phyloP scores from a whole-genome alignment of 345 rosid species.

The Melastoma malabathricum region DNA sequence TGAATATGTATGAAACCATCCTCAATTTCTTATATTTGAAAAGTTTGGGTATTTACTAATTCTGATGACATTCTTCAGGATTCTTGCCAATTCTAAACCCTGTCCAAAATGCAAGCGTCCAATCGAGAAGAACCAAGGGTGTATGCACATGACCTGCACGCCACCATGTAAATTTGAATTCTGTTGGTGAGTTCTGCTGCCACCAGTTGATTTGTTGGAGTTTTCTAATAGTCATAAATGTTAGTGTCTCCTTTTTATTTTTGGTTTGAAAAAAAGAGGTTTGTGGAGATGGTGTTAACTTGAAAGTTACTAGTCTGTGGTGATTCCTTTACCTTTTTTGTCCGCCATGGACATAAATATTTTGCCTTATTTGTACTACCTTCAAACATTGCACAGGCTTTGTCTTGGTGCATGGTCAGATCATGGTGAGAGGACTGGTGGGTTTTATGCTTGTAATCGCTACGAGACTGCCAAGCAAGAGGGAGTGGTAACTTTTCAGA shows the following conservation, averaged over 20 bases:
- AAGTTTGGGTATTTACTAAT: too few species aligned
- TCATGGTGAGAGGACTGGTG: conserved; percentile 92
- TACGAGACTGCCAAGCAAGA: conserved; percentile 90
- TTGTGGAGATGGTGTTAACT: neutral
- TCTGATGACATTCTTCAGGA: conserved; percentile 30
- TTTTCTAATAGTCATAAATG: too few species aligned
- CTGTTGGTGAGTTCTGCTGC: conserved; percentile 59
- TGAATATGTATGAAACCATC: too few species aligned
- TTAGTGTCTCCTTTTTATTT: too few species aligned
- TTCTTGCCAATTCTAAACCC: conserved; percentile 97
- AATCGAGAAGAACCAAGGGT: conserved; percentile 97
- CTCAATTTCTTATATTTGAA: too few species aligned
- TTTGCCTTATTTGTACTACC: too few species aligned
- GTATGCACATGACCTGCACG: conserved; percentile 98
- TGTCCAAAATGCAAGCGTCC: conserved; percentile 99
- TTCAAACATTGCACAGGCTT: conserved; percentile 32
- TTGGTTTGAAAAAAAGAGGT: too few species aligned
- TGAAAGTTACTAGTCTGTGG: neutral
- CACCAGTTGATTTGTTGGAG: too few species aligned
- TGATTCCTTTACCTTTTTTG: neutral
- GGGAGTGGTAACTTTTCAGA: conserved; percentile 45
- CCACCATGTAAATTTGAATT: conserved; percentile 99
- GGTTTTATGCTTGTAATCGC: conserved; percentile 79
- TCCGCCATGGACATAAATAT: neutral
- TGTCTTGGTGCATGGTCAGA: conserved; percentile 87